Conservation (phyloP, 495 filamentous ascomycete genomes). For the Melanomma pulvis-pyrius region DNA sequence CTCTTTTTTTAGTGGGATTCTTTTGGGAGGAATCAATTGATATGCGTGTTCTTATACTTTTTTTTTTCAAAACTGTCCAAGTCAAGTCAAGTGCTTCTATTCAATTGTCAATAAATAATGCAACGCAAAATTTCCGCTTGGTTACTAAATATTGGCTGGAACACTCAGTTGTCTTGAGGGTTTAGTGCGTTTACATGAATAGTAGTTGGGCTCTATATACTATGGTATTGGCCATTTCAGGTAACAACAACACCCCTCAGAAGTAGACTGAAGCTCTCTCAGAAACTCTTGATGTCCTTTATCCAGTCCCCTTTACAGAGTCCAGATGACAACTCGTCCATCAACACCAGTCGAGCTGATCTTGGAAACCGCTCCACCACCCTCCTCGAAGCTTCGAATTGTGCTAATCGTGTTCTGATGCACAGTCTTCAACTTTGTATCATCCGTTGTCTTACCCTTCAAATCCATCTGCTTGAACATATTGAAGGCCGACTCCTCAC, state of each 20-base stretch:
- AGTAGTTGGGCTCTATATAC: no score
- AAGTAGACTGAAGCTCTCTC: no score
- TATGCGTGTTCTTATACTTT: not conserved
- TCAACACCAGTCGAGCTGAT: constrained; percentile 95
- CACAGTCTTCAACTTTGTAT: constrained; percentile 91
- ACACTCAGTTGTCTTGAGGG: no score
- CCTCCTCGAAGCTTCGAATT: constrained; percentile 71
- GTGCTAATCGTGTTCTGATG: constrained; percentile 97
- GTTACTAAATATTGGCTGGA: no score
- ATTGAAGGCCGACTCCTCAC: constrained; percentile 86
- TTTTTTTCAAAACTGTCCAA: not conserved
- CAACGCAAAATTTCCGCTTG: no score
- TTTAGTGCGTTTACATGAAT: no score
- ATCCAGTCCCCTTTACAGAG: constrained; percentile 31
- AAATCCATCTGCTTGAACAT: constrained; percentile 99
- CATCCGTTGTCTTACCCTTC: constrained; percentile 84
- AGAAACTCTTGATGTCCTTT: no score
- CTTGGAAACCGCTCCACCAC: constrained; percentile 66
- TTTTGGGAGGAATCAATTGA: not conserved
- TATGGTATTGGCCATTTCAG: no score
- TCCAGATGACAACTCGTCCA: constrained; percentile 88
- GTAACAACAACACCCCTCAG: no score
- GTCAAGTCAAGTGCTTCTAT: not conserved
- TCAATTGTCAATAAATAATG: no score
- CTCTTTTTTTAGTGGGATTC: not conserved